These are phyloP conservation scores for Paramecium sonneborni DNA, from an alignment of 73 alveolate genomes.

Conservation along the genomic window DNA sequence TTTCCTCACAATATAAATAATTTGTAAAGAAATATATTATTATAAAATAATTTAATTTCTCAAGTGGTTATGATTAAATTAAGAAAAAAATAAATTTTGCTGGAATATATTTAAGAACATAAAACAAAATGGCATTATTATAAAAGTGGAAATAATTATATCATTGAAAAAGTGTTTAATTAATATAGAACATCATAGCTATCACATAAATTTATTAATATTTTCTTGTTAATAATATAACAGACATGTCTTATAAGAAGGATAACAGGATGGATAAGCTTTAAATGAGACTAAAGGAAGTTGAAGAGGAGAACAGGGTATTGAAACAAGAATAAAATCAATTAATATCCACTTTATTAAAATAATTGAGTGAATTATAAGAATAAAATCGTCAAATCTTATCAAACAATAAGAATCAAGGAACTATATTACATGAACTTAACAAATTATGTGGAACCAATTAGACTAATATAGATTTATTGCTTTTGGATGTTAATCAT, in stretches of 20 bases:
- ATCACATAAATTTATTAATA: neutral
- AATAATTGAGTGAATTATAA: conserved; percentile 8
- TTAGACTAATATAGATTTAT: neutral
- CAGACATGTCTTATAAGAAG: neutral
- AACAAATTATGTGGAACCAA: neutral
- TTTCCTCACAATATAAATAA: too few relatives aligned
- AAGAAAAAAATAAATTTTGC: too few relatives aligned
- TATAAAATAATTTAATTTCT: too few relatives aligned
- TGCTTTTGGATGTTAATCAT: neutral
- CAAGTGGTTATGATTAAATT: too few relatives aligned
- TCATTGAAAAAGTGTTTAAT: neutral
- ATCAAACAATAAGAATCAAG: neutral
- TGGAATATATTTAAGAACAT: neutral
- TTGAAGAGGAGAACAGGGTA: neutral
- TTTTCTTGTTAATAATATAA: neutral
- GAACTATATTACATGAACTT: neutral
- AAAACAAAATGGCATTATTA: too few relatives aligned
- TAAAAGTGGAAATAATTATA: too few relatives aligned
- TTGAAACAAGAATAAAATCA: conserved; percentile 33
- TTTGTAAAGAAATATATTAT: too few relatives aligned
- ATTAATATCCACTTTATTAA: neutral
- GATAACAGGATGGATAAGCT: neutral
- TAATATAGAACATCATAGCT: neutral
- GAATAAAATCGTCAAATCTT: neutral
- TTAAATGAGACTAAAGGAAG: neutral